A percentile compares a stretch with the other conserved stretches of the same genome.
These are phyloP conservation scores for Nicotiana attenuata DNA, from an alignment of 257 asterid genomes.

Conservation along the genomic window DNA sequence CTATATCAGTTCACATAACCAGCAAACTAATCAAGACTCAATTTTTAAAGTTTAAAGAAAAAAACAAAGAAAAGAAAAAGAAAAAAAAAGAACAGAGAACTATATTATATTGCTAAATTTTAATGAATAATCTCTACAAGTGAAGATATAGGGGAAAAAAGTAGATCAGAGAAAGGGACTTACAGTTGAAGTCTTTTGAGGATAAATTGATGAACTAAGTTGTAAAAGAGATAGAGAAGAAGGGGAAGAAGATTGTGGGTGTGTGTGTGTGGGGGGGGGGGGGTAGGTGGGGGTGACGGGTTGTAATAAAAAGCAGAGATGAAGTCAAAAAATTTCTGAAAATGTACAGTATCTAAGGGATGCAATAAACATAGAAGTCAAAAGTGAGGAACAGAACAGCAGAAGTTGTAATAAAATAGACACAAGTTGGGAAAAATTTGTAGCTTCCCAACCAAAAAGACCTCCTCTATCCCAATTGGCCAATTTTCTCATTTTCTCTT, in stretches of 20 bases:
- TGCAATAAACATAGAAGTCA: neutral
- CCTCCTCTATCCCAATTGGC: neutral
- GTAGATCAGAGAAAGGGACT: conserved; percentile 2
- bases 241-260: neutral
- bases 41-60: neutral
- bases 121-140: neutral
- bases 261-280: accelerated
- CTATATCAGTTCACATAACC: neutral
- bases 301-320: neutral
- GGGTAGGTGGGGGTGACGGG: neutral
- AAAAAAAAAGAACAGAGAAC: neutral
- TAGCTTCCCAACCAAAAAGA: neutral
- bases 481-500: no score
- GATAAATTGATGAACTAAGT: neutral
- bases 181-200: neutral
- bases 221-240: neutral
- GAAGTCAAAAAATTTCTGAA: neutral
- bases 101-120: neutral
- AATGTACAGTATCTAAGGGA: neutral
- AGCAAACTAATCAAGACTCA: neutral
- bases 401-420: neutral
- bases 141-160: neutral
- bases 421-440: neutral
- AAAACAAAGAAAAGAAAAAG: neutral
- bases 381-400: neutral